Percentiles rank a stretch among this genome's conserved stretches.
These are phyloP conservation scores for Calonectria honghensis DNA, from an alignment of 2,329 filamentous ascomycete genomes.

Conservation along the genomic window DNA sequence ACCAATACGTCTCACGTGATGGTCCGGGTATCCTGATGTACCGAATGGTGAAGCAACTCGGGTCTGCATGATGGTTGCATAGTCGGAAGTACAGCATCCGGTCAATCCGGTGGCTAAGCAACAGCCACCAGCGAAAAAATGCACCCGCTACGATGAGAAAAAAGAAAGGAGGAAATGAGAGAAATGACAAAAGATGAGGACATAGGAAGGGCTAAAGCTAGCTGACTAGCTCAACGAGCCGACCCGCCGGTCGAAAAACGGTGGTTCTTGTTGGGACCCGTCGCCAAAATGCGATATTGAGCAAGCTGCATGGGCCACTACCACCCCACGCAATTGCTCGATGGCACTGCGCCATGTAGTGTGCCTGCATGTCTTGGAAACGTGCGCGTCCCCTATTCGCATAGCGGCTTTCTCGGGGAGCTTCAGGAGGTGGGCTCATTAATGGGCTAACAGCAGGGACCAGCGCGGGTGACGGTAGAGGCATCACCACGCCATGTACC, in stretches of 20 bases:
- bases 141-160: too few relatives aligned
- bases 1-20: constrained; percentile 1
- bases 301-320: background rate
- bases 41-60: constrained; percentile 7
- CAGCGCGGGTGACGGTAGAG: constrained; percentile 42
- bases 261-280: background rate
- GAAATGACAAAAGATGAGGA: background rate
- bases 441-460: constrained; percentile 38
- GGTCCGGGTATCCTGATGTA: background rate
- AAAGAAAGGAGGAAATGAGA: background rate
- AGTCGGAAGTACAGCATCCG: constrained; percentile 10
- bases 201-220: background rate
- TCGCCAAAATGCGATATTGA: background rate
- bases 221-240: background rate
- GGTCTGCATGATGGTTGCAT: constrained; percentile 12
- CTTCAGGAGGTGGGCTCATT: constrained; percentile 40
- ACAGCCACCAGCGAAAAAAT: too few relatives aligned
- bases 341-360: background rate
- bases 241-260: too few relatives aligned
- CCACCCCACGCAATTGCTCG: background rate
- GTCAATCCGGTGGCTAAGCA: constrained; percentile 6
- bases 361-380: constrained; percentile 22
- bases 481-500: constrained; percentile 36
- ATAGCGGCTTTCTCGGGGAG: background rate
- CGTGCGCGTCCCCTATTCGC: constrained; percentile 29